Evolutionary conservation across 768 basidiomycete species (phyloP), one percentile per base, ranked within the genome.

Genomic region (Roridomyces roridus): DNA sequence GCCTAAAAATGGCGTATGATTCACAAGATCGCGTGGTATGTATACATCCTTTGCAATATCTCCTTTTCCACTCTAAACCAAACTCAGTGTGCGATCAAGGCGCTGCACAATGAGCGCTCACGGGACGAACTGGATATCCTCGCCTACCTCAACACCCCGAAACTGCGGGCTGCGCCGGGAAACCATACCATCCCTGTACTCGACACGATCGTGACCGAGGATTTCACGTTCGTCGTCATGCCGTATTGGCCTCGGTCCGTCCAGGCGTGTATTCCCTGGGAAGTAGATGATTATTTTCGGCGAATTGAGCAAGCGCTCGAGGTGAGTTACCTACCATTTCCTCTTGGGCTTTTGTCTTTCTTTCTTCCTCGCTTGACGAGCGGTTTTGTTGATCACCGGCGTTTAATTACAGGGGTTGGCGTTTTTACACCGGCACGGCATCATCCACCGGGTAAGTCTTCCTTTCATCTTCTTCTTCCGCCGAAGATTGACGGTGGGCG

Each of bases 181-280:
- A 63, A 63, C 57, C 61, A 63, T 50, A 59, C 61, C n/a, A 63
- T 63, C 35, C 61, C 61, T 31, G 5, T 59, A n/a, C 23, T 63
- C 7, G 61, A 63, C 39, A 47, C 24, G 34, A 46, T 63, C 48
- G 61, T 55, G 34, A 59, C 61, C 12, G 45, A 52, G 14, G 61
- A 63, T 24, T 63, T 57, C 52, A 55, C 61, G 1, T 63, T 63
- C 39, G 44, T 55, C 12, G 61, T 47, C n/a, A 63, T 63, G 61
- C 61, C 61, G 40, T 63, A 59, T 25, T 63, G 57, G 57, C 61
- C 61, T 21, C 57, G 61, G 15, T 55, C 61, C 8, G 53, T 46
- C 1, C 57, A 58, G 36, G 41, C 44, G 15, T 63, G 57, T 36
- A 59, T 63, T 9, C 52, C 57, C 29, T 55, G 53, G 61, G 61